Conservation (phyloP, 108 stramenopile species). For the Thalassiosira profunda region DNA sequence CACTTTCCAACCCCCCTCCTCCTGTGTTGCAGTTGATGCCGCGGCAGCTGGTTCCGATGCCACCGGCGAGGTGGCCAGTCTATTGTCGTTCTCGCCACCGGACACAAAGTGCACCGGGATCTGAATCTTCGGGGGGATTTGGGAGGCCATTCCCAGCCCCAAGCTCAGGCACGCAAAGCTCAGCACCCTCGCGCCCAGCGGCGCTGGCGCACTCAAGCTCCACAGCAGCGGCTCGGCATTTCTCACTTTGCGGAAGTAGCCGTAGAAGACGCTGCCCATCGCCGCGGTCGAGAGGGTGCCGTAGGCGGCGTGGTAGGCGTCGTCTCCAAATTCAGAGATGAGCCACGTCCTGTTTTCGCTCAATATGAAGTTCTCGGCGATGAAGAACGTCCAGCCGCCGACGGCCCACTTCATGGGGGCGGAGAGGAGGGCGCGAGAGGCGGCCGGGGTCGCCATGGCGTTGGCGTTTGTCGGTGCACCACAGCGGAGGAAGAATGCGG, state of each 20-base stretch:
- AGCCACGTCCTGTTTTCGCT: constrained; percentile 88
- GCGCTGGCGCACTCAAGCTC: constrained; percentile 16
- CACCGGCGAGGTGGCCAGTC: constrained; percentile 1
- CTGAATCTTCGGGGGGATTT: constrained; percentile 83
- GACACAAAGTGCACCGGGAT: constrained; percentile 66
- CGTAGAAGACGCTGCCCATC: constrained; percentile 73
- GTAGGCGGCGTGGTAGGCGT: constrained; percentile 77
- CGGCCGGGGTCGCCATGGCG: too few species aligned
- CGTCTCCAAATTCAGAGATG: constrained; percentile 71
- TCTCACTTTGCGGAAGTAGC: constrained; percentile 60
- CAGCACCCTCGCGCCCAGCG: constrained; percentile 32
- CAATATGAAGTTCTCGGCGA: constrained; percentile 86
- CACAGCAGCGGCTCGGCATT: constrained; percentile 40
- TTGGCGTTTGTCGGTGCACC: too few species aligned
- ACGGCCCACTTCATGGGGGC: constrained; percentile 72
- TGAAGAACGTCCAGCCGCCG: constrained; percentile 85
- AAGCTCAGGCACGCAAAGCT: constrained; percentile 56
- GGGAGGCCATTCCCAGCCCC: constrained; percentile 76
- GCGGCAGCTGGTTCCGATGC: background rate
- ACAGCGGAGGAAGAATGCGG: too few species aligned
- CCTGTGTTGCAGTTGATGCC: background rate
- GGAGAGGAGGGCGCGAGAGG: constrained; percentile 19
- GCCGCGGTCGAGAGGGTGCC: constrained; percentile 84
- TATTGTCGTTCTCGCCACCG: background rate
- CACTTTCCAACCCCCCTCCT: constrained; percentile 67